Conservation (phyloP, 306 rosid genomes). For the Acacia confusa region DNA sequence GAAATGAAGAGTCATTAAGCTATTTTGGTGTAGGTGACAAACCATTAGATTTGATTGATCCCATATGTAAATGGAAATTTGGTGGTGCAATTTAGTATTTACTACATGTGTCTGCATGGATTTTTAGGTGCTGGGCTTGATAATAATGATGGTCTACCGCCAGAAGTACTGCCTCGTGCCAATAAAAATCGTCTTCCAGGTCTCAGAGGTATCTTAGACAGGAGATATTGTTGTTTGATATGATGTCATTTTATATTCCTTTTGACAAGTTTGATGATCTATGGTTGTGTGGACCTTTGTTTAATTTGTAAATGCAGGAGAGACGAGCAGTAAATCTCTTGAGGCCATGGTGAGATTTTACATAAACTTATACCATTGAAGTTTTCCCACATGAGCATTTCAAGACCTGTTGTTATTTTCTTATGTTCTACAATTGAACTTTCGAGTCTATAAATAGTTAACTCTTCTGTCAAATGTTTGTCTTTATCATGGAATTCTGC, state of each 20-base stretch:
- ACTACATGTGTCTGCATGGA: neutral
- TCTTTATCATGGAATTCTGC: neutral
- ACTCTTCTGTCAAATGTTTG: neutral
- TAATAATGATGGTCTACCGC: slow-evolving; percentile 39
- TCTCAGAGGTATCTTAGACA: slow-evolving; percentile 55
- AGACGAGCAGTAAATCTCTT: slow-evolving; percentile 63
- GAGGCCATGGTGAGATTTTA: slow-evolving; percentile 77
- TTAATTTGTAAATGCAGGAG: slow-evolving; percentile 55
- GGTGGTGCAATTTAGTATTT: neutral
- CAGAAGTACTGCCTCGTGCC: slow-evolving; percentile 39
- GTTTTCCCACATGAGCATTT: neutral
- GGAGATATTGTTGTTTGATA: neutral
- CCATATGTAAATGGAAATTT: neutral
- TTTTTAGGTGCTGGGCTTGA: slow-evolving; percentile 49
- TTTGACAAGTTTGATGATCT: neutral
- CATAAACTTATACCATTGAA: neutral
- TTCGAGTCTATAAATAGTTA: neutral
- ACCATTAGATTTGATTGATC: neutral
- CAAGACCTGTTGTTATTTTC: neutral
- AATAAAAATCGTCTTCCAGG: slow-evolving; percentile 54
- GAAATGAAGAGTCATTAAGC: neutral
- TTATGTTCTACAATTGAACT: slow-evolving; percentile 6
- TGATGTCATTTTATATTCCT: neutral
- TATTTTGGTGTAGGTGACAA: neutral
- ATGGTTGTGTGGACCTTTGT: slow-evolving; percentile 1